Base-by-base conservation (phyloP, 495 filamentous ascomycete genomes). In the Xeromyces bisporus region DNA sequence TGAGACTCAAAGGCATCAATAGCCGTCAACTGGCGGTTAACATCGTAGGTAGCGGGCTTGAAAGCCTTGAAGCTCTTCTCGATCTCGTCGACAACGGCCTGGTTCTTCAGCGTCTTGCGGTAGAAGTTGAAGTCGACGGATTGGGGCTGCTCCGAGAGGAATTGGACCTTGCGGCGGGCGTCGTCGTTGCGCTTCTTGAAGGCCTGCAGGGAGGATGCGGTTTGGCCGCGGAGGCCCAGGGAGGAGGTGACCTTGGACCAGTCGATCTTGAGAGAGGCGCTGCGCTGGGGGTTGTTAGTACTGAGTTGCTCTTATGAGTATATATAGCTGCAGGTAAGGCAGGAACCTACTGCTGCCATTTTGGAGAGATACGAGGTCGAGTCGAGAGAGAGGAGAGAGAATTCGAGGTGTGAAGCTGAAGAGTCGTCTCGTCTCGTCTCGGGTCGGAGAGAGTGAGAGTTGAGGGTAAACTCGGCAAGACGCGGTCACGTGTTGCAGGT, bases 161-260 rank as follows among this genome's bases (percentile, higher is more conserved):
- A 33, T 51, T 70, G 67, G 20, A 96, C 66, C 63, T 84, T 86
- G 62, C 91, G 86, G 63, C 89, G 87, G 52, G 81, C 86, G 50
- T 96, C 86, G 44, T 99, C 91, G 68, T 96, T 94, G 62, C 91
- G 89, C 75, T 92, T 87, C 69, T 99, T 99, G 77, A 99, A 99
- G 43, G 81, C 64, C 53, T 82, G 75, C 31, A 99, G 81, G 32
- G 86, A 77, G 41, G 77, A 59, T 36, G 77, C 83, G 41, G 91
- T 99, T 60, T 80, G 79, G 51, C 91, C 91, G 62, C 80, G 82
- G 57, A 99, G 81, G 48, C 89, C 87, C 48, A 99, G 84, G 47
- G 82, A 86, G 56, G 67, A 73, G 56, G 75, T 74, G 51, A 96
- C 71, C 64, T 82, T 83, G 61, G 66, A 68, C 91, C 91, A 99